These are phyloP conservation scores for Stygiomarasmius scandens DNA, from an alignment of 1,284 basidiomycete species.

Conservation along the genomic window DNA sequence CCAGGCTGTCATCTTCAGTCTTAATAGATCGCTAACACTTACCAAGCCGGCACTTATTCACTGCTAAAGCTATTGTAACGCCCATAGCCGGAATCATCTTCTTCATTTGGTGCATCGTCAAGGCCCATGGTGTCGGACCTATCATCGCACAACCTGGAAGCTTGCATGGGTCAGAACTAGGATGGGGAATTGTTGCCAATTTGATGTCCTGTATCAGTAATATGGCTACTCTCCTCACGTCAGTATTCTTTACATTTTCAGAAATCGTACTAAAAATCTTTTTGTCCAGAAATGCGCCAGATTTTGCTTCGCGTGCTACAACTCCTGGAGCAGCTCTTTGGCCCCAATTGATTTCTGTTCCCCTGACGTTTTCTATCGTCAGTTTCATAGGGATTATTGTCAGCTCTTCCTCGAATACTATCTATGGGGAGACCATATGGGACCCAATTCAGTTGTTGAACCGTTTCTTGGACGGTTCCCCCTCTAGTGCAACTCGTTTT, in stretches of 20 bases:
- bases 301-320: constrained; percentile 77
- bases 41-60: constrained; percentile 80
- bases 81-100: constrained; percentile 77
- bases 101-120: constrained; percentile 81
- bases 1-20: constrained; percentile 15
- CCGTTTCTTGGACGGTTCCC: constrained; percentile 66
- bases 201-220: constrained; percentile 83
- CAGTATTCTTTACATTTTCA: constrained; percentile 23
- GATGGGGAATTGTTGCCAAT: constrained; percentile 80
- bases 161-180: constrained; percentile 70
- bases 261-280: background rate
- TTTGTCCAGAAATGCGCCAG: constrained; percentile 65
- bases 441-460: constrained; percentile 76
- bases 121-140: constrained; percentile 81
- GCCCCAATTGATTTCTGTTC: constrained; percentile 76
- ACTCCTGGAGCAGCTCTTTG: constrained; percentile 68
- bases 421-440: constrained; percentile 82
- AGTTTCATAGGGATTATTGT: constrained; percentile 87
- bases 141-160: constrained; percentile 70
- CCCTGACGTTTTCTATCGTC: constrained; percentile 76
- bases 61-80: constrained; percentile 74
- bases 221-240: constrained; percentile 77
- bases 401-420: constrained; percentile 74
- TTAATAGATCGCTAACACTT: constrained; percentile 3
- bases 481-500: constrained; percentile 67